Percentiles rank a stretch among this genome's conserved stretches.
Evolutionary conservation across 2,329 filamentous ascomycete genomes (phyloP).

Genomic region (Aspergillus quadricinctus): DNA sequence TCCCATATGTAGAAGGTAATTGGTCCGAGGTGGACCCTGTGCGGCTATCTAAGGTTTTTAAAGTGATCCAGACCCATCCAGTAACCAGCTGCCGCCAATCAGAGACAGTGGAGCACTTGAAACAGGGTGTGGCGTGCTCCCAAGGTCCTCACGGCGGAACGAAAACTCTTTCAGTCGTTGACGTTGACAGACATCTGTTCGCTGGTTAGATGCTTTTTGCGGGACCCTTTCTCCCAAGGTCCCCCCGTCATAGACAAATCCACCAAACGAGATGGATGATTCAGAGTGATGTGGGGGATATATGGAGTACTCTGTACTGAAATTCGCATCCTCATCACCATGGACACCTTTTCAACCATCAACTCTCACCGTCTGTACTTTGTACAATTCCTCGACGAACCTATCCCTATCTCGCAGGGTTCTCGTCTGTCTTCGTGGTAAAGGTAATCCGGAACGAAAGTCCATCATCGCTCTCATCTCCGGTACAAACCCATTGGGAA

Average conservation of each 20-base stretch:
- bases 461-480: neutral
- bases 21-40: neutral
- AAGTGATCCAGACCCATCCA: neutral
- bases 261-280: neutral
- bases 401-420: neutral
- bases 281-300: neutral
- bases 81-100: constrained; percentile 10
- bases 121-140: constrained; percentile 17
- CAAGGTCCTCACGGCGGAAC: constrained; percentile 29
- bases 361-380: neutral
- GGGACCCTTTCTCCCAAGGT: constrained; percentile 26
- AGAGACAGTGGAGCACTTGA: constrained; percentile 11
- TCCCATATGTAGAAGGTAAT: neutral
- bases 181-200: constrained; percentile 1
- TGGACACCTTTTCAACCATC: constrained; percentile 2
- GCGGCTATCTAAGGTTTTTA: neutral
- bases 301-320: constrained; percentile 1
- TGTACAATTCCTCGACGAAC: neutral
- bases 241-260: constrained; percentile 21
- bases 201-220: constrained; percentile 21
- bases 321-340: constrained; percentile 8
- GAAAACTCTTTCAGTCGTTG: constrained; percentile 6
- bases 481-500: neutral
- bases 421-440: neutral
- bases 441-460: neutral